Evolutionary conservation across 2,329 filamentous ascomycete species (phyloP).

Genomic region (Catunica adiposa): DNA sequence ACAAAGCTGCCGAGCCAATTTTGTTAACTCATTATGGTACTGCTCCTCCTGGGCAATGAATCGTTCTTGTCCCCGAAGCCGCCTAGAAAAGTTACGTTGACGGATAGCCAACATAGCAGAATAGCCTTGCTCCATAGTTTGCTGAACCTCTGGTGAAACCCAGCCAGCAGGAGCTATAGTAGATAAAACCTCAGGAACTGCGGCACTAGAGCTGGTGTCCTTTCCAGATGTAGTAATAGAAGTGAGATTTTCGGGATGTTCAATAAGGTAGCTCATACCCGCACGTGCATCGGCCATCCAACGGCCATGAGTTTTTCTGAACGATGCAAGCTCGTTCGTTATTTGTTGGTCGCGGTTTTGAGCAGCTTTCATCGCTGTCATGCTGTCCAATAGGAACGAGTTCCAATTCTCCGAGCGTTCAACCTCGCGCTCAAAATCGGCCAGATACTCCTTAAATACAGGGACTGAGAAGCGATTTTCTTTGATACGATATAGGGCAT

Average conservation of each 20-base stretch:
- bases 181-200: neutral
- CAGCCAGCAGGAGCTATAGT: neutral
- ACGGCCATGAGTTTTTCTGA: neutral
- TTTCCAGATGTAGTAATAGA: too few relatives aligned
- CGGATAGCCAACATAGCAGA: neutral
- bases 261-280: neutral
- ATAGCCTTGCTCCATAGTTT: neutral
- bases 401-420: neutral
- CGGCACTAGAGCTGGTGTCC: too few relatives aligned
- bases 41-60: neutral
- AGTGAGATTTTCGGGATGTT: neutral
- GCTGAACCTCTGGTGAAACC: neutral
- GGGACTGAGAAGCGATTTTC: neutral
- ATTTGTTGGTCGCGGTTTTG: neutral
- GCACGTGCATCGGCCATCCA: neutral
- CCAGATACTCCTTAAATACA: neutral
- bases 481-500: neutral
- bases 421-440: neutral
- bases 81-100: neutral
- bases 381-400: neutral
- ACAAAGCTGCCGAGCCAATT: too few relatives aligned
- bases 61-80: neutral
- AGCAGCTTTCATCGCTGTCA: neutral
- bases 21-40: neutral
- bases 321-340: neutral